Base-by-base conservation (phyloP, 495 filamentous ascomycete genomes). In the Apodospora peruviana region DNA sequence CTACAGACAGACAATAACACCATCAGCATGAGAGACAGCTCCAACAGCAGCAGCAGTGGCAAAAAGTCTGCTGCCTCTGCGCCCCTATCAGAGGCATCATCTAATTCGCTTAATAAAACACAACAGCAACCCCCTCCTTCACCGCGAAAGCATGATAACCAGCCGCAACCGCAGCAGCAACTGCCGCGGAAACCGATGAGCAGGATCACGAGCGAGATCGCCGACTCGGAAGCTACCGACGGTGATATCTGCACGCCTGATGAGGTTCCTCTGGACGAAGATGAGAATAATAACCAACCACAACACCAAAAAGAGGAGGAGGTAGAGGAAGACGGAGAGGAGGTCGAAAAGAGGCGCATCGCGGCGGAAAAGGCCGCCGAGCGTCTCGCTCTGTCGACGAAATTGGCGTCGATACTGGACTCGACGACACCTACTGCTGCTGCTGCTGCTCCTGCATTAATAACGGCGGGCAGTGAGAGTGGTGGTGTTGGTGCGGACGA, bases 171-270 rank as follows among this genome's bases (percentile, higher is more conserved):
- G 16, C 36, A 38, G 16, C 36, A 38, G 9, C 5, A 29, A 9
- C 40, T 25, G 11, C 38, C 43, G 2, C 29, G 52, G 0, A 52
- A 54, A 22, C 45, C 52, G 12, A 39, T 64, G 29, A 43, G 41
- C 40, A 56, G 57, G 21, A 55, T 66, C 23, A 51, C 47, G 40
- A 65, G 62, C 53, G 70, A 72, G 48, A 55, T 75, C n/a, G 64
- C 66, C 12, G 72, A 73, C 49, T 75, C 72, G 0, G 69, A 75
- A 40, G 58, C 52, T 37, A 55, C 55, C 2, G 61, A 68, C 5
- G 58, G 48, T 20, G 47, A 55, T 40, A 24, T 47, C 22, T 43
- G 38, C 17, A 36, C 49, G 2, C 40, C 43, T 24, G 42, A 46
- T 17, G 48, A 50, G 17, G 2, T 48, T 7, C 45, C 47, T 1